Base-by-base conservation (phyloP, 106 monocot species). In the Amphibolis antarctica region DNA sequence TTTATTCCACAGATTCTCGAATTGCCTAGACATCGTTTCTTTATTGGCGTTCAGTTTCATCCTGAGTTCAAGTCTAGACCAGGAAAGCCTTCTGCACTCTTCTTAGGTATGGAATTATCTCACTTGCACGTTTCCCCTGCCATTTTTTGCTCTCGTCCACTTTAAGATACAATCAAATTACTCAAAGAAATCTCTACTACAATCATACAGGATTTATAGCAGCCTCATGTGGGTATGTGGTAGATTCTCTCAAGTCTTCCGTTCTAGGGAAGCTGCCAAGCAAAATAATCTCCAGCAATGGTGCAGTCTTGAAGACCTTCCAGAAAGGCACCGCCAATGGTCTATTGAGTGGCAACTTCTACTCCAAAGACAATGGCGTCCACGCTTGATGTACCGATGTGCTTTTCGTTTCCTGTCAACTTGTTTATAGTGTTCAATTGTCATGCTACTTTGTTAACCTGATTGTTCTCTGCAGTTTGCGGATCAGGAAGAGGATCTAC, bases 51-150 rank as follows among this genome's bases (percentile, higher is more conserved):
- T 46, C 98, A 99, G 62, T 99, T 91, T 69, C 98, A 99, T 79
- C 98, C 98, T 19, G 98, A 99, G 63, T 99, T 79, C 75, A 99
- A 87, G 66, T 99, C 98, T 21, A 80, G 90, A 66, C 98, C 91
- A 66, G 83, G 80, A 71, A 85, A 78, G 71, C 98, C 98, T 9
- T 99, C 98, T 55, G 76, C 91, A 30, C 81, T 79, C 14, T 98
- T 90, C 52, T 69, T 77, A 65, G 96, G 96, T 98, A 75, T 47
- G 17, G 6, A 12, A 7, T 48, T 23, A 25, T 23, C 44, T 63
- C 10, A 20, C 9, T 9, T 61, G 12, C 22, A 22, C 43, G n/a
- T 49, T 49, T 15, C 17, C 49, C 49, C 13, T 49, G 3, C 49
- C 3, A 17, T 49, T 12, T 49, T 15, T 14, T 49, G 13, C 14